phyloP scores from a whole-genome alignment of 176 grass and related monocot species.

The Poa annua region DNA sequence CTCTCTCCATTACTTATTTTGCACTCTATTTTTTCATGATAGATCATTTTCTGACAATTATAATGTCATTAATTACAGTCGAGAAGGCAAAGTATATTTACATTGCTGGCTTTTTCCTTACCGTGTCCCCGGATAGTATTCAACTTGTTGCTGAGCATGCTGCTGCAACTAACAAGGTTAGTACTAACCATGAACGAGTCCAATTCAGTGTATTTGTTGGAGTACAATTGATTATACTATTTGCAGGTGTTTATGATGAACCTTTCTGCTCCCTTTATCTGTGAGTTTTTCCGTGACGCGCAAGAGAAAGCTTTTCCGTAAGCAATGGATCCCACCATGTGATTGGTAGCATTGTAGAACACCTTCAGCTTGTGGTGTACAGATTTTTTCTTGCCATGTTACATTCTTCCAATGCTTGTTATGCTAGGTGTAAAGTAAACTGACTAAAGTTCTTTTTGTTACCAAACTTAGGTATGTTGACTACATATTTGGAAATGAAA shows the following conservation, averaged over 20 bases:
- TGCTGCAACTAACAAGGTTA: conserved; percentile 86
- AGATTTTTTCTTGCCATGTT: background rate
- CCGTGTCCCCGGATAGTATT: conserved; percentile 93
- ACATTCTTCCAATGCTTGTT: background rate
- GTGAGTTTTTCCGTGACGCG: conserved; percentile 85
- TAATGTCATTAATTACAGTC: conserved; percentile 53
- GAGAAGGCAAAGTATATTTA: conserved; percentile 98
- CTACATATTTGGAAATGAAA: conserved; percentile 97
- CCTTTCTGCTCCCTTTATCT: conserved; percentile 98
- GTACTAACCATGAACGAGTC: conserved; percentile 10
- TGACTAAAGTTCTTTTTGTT: background rate
- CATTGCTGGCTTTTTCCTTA: conserved; percentile 99
- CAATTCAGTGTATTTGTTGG: background rate
- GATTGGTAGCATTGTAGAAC: background rate
- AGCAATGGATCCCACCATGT: conserved; percentile 45
- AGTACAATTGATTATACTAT: conserved; percentile 36
- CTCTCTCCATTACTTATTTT: background rate
- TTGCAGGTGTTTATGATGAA: conserved; percentile 88
- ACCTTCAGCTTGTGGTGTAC: background rate
- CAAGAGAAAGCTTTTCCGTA: conserved; percentile 89
- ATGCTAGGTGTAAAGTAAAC: background rate
- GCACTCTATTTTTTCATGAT: background rate
- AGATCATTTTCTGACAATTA: conserved; percentile 13
- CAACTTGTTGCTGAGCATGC: conserved; percentile 94
- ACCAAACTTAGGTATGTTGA: conserved; percentile 63